Evolutionary conservation across 2,329 filamentous ascomycete genomes (phyloP), one percentile per base, ranked within the genome.

Genomic region (Beauveria sp.): DNA sequence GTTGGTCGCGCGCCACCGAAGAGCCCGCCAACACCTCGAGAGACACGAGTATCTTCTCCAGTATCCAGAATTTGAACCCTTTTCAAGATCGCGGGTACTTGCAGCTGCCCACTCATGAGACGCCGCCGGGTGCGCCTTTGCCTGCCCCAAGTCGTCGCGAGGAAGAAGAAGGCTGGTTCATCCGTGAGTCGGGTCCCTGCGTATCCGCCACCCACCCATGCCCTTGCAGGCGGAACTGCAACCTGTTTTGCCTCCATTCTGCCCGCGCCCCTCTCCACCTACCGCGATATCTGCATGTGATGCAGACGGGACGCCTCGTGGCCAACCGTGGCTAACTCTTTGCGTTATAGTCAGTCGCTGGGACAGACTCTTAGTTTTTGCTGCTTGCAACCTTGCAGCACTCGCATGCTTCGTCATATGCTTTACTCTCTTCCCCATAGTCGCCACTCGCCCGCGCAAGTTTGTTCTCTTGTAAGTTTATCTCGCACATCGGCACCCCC

Each of bases 111-210:
- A 95, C 91, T 18, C 57, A 88, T 87, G 68, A 93, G 96, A 73
- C 83, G 83, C 67, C 81, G 24, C 56, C 90, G 42, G 92, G 91
- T 54, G 92, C 93, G 66, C 92, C 93, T 66, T 79, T 97, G 55
- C 93, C 93, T 58, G 92, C 92, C 64, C 86, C 91, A 65, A 90
- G 75, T 72, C 84, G 93, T 70, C 87, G 93, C 69, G 93, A 97
- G 72, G 95, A 98, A 76, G 93, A 98, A 73, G 95, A 97, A 77
- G 90, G 88, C 66, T 97, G 90, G 87, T 93, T 97, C 85, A 88
- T 90, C 71, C 81, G 95, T 99, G 85, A 93, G 95, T 85, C 58
- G 10, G 40, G 55, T 42, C 31, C 55, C 55, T 58, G 56, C 48
- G 56, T 48, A 52, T 52, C 34, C 34, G 42, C 16, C 42, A 62